These are phyloP conservation scores for Oenanthe sinensis DNA, from an alignment of 129 eudicot species.

Conservation along the genomic window DNA sequence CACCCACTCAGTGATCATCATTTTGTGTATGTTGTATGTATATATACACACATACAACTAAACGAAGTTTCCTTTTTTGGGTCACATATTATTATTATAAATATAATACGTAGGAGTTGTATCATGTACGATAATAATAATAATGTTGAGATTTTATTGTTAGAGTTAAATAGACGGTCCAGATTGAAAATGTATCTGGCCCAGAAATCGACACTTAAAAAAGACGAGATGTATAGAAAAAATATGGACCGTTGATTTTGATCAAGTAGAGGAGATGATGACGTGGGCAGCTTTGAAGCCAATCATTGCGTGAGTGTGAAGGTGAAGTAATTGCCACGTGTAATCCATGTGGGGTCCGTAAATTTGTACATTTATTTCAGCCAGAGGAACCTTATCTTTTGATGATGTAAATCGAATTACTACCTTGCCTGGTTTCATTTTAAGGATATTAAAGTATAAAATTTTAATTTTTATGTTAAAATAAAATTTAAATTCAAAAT, in stretches of 20 bases:
- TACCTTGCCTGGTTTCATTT: too few species aligned
- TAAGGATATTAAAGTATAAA: too few species aligned
- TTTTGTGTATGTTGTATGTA: background rate
- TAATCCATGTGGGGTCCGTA: background rate
- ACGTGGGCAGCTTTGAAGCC: background rate
- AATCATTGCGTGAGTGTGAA: slow-evolving; percentile 8
- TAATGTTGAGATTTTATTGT: background rate
- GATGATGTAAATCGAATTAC: background rate
- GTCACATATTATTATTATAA: background rate
- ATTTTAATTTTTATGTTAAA: too few species aligned
- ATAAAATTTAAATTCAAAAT: too few species aligned
- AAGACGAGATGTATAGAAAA: background rate
- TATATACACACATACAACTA: slow-evolving; percentile 1
- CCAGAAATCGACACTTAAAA: background rate
- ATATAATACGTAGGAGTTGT: background rate
- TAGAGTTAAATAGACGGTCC: background rate
- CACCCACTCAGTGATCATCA: background rate
- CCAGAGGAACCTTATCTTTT: background rate
- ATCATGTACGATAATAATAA: background rate
- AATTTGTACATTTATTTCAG: background rate
- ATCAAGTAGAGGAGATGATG: background rate
- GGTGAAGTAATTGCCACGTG: background rate
- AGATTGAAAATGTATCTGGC: background rate
- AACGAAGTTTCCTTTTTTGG: background rate
- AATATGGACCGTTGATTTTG: background rate